Percentiles rank a stretch among this genome's conserved stretches.
phyloP scores from a whole-genome alignment of 1,284 basidiomycete genomes.

The Fomitiporia mediterranea region DNA sequence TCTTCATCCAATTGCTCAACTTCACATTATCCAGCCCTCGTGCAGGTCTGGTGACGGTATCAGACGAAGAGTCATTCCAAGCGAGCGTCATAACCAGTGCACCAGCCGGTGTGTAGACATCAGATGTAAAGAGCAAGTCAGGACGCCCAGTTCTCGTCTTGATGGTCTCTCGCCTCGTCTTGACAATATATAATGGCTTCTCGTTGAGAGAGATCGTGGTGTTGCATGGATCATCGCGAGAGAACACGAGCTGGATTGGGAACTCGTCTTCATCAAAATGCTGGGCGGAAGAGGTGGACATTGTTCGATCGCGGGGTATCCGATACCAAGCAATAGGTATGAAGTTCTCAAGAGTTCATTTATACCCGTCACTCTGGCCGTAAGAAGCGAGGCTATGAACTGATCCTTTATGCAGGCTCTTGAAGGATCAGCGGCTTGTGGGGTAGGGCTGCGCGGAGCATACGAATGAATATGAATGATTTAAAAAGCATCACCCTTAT shows the following conservation, averaged over 20 bases:
- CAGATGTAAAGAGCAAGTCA: conserved; percentile 2
- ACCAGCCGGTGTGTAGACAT: neutral
- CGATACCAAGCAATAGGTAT: too few species aligned
- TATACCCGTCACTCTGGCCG: too few species aligned
- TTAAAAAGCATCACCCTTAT: too few species aligned
- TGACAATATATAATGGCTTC: conserved; percentile 2
- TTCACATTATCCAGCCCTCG: neutral
- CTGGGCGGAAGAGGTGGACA: neutral
- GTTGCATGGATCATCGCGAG: conserved; percentile 7
- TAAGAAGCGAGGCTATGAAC: too few species aligned
- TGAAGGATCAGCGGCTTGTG: too few species aligned
- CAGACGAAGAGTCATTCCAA: neutral
- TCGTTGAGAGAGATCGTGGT: conserved; percentile 3
- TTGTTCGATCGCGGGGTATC: too few species aligned
- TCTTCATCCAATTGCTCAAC: conserved; percentile 12
- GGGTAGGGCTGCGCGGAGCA: too few species aligned
- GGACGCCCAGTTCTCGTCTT: neutral
- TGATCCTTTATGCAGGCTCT: too few species aligned
- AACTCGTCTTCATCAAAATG: neutral
- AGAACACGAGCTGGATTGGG: conserved; percentile 7
- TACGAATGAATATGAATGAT: too few species aligned
- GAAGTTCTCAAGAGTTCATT: too few species aligned
- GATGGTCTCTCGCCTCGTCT: conserved; percentile 1
- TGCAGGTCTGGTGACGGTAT: conserved; percentile 4
- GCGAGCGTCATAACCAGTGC: neutral